These are phyloP conservation scores for Rosa lucieae DNA, from an alignment of 306 rosid genomes.

Conservation along the genomic window DNA sequence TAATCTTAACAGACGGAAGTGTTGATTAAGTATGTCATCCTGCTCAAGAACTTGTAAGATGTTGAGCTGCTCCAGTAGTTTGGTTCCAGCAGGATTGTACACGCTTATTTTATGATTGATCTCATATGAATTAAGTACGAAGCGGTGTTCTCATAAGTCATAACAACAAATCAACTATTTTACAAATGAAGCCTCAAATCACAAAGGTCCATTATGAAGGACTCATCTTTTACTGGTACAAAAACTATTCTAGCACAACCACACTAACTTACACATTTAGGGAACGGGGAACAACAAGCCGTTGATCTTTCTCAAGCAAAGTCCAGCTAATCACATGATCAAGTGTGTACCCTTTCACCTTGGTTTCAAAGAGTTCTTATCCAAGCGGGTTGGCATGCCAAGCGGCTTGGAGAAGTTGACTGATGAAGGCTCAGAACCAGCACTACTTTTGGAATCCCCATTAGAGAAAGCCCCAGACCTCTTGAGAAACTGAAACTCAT, in stretches of 20 bases:
- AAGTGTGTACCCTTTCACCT: constrained; percentile 29
- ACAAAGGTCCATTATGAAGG: neutral
- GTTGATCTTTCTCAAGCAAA: constrained; percentile 57
- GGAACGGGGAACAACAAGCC: constrained; percentile 57
- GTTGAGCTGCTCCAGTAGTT: neutral
- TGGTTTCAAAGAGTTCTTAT: constrained; percentile 46
- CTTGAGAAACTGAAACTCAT: constrained; percentile 79
- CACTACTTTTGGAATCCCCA: constrained; percentile 78
- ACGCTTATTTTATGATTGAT: neutral
- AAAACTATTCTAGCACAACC: constrained; percentile 5
- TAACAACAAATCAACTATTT: constrained; percentile 25
- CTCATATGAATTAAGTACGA: neutral
- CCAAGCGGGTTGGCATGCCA: constrained; percentile 45
- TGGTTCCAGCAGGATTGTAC: neutral
- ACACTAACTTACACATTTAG: constrained; percentile 25
- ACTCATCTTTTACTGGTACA: constrained; percentile 12
- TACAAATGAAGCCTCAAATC: constrained; percentile 28
- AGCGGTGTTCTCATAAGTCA: neutral
- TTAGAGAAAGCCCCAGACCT: constrained; percentile 56
- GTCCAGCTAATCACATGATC: constrained; percentile 15
- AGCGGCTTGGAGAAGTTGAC: constrained; percentile 67
- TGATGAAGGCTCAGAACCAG: constrained; percentile 63
- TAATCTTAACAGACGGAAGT: neutral
- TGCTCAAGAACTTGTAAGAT: neutral
- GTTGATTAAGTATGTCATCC: neutral